Conservation (phyloP, 177 flowering plant species). For the Vitis hybrid region DNA sequence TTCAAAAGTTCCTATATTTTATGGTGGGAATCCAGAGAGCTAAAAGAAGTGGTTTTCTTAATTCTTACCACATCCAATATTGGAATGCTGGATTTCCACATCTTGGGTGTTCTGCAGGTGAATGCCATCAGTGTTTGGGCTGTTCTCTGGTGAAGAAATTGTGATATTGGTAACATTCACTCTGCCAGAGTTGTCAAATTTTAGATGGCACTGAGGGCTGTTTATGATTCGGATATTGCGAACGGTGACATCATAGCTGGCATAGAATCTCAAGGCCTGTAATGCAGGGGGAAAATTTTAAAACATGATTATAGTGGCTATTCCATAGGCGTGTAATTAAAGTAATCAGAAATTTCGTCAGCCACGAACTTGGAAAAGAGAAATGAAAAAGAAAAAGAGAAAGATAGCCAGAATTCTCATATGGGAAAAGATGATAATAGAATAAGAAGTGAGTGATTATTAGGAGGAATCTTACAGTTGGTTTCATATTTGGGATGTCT, state of each 20-base stretch:
- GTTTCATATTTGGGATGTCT: conserved; percentile 56
- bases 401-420: too few relatives aligned
- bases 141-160: conserved; percentile 69
- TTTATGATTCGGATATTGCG: conserved; percentile 62
- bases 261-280: conserved; percentile 85
- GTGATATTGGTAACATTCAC: conserved; percentile 61
- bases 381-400: neutral
- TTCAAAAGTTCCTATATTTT: too few relatives aligned
- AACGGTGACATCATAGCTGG: conserved; percentile 54
- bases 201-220: conserved; percentile 86
- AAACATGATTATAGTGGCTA: too few relatives aligned
- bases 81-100: conserved; percentile 69
- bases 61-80: conserved; percentile 67
- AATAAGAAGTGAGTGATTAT: neutral
- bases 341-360: neutral
- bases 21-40: too few relatives aligned
- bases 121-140: conserved; percentile 94
- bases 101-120: conserved; percentile 79
- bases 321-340: neutral
- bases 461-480: conserved; percentile 56
- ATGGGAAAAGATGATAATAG: neutral
- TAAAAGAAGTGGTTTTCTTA: neutral
- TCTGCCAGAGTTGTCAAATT: conserved; percentile 61
- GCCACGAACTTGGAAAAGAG: neutral
- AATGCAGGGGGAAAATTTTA: neutral